Base-by-base conservation (phyloP, 371 early-diverging fungal genomes). In the Syncephalastrum sp. region DNA sequence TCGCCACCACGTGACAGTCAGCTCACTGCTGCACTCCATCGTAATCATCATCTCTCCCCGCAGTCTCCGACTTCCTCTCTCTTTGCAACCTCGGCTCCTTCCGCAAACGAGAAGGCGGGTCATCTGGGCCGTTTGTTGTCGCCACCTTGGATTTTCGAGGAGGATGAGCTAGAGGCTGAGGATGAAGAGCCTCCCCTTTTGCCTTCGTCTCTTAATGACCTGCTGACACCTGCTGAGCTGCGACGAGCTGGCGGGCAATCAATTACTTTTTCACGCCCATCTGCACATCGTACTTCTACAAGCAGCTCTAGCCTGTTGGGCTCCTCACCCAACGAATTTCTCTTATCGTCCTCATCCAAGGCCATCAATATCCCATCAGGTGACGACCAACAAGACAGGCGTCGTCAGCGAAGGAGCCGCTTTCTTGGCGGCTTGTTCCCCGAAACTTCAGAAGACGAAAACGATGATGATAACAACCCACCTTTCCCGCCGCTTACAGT, bases 161-260 rank as follows among this genome's bases (percentile, higher is more conserved):
- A 15, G 15, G 47, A 46, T 0, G 23, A 16, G 23, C 45, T 33
- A 27, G 29, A 38, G 4, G 14, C 44, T 5, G 27, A 64, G 38
- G 70, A 67, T 45, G 41, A 68, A 12, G 64, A 74, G 46, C 67
- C 60, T 44, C 57, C 73, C 12, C 69, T 81, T 61, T 53, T 84
- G 8, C 84, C 84, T 4, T 74, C 84, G 5, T 84, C 84, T 8
- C 59, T 84, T n/a, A 82, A 78, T 49, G 84, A 84, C 33, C 57
- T 84, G 17, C 69, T 84, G 66, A 84, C 82, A 12, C 78, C 80
- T 2, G 71, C 58, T 14, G 82, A 82, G 53, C 63, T 78, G 33
- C 21, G 61, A 60, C n/a, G 60, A 17, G 25, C 29, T 60, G 25
- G 21, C 48, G 43, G 54, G 56, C 23, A 45, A 43, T 15, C 38